Conservation (phyloP, 352 stramenopile species). For the Phytophthora colocasiae region DNA sequence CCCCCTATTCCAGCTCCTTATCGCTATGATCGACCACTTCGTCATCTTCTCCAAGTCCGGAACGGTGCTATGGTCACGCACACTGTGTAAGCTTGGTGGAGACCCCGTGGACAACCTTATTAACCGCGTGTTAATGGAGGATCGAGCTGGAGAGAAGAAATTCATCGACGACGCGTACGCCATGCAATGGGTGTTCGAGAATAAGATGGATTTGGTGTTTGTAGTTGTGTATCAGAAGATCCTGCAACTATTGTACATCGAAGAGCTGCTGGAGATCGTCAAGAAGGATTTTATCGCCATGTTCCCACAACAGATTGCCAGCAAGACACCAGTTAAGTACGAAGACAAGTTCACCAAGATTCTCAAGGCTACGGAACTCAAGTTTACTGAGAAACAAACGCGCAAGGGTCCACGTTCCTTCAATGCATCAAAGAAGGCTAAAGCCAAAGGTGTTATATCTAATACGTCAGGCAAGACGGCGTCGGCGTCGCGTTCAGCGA, state of each 20-base stretch:
- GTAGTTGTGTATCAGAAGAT: constrained; percentile 94
- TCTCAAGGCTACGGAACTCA: constrained; percentile 76
- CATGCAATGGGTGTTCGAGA: constrained; percentile 93
- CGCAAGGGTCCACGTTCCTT: constrained; percentile 70
- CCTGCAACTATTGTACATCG: constrained; percentile 91
- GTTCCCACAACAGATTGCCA: constrained; percentile 80
- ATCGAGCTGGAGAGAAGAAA: constrained; percentile 86
- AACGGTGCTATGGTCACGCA: constrained; percentile 91
- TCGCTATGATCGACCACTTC: constrained; percentile 93
- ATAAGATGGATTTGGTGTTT: constrained; percentile 93
- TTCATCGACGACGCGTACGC: constrained; percentile 88
- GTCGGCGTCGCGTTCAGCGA: constrained; percentile 44
- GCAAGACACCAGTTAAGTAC: constrained; percentile 78
- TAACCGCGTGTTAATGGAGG: constrained; percentile 90
- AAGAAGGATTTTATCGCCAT: constrained; percentile 82
- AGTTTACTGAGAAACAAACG: constrained; percentile 66
- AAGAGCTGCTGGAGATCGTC: constrained; percentile 91
- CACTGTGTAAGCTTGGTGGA: constrained; percentile 85
- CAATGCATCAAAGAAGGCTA: constrained; percentile 71
- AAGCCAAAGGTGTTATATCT: constrained; percentile 60
- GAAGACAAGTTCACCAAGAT: constrained; percentile 85
- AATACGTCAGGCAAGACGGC: constrained; percentile 56
- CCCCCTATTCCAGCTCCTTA: not conserved
- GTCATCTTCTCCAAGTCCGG: constrained; percentile 93
- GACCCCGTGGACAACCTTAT: constrained; percentile 91